Percentiles rank a stretch among this genome's conserved stretches.
These are phyloP conservation scores for Quercus gilva DNA, from an alignment of 306 rosid genomes.

Conservation along the genomic window DNA sequence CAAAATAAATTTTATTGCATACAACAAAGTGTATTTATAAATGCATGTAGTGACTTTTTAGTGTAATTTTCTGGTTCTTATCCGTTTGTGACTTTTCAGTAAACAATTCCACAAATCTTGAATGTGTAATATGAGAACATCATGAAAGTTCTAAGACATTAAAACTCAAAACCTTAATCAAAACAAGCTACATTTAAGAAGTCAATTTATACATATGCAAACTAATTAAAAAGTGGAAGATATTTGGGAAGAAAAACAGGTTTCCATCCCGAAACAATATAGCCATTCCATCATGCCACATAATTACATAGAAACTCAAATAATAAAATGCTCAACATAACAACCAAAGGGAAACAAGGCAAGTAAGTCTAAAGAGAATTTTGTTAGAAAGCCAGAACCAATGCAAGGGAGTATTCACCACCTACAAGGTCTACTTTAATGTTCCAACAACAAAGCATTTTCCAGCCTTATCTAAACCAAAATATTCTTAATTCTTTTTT, in stretches of 20 bases:
- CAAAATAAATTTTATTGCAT: background rate
- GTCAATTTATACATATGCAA: background rate
- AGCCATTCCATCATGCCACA: too few species aligned
- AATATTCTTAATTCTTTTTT: too few species aligned
- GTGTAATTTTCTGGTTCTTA: background rate
- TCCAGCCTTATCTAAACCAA: too few species aligned
- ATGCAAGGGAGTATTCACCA: too few species aligned
- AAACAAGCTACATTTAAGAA: background rate
- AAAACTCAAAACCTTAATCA: background rate
- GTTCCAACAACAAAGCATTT: too few species aligned
- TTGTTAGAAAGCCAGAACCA: too few species aligned
- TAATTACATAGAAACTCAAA: too few species aligned
- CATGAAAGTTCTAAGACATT: background rate
- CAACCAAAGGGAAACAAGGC: too few species aligned
- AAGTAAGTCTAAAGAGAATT: too few species aligned
- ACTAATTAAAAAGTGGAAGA: background rate
- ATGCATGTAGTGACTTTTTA: background rate
- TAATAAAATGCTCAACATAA: too few species aligned
- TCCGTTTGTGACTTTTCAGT: background rate
- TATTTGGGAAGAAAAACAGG: background rate
- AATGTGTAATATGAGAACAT: background rate
- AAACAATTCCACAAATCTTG: background rate
- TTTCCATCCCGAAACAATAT: background rate
- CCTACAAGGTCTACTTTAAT: too few species aligned
- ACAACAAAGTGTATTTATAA: background rate